phyloP scores from a whole-genome alignment of 768 basidiomycete genomes.

The Imleria badia region DNA sequence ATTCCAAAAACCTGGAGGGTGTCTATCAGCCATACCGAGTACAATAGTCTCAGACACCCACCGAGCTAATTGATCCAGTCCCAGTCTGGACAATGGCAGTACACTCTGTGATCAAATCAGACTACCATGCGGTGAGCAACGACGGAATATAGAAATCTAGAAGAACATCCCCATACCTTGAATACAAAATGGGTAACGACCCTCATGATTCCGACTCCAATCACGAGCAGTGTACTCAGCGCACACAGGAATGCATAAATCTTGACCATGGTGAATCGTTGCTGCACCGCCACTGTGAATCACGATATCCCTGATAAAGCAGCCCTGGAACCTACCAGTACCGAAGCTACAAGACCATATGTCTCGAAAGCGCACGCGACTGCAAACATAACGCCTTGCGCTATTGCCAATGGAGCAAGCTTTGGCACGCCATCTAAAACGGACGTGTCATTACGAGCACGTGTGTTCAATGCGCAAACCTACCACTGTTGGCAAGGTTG shows the following conservation, averaged over 20 bases:
- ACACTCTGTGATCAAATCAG: conserved; percentile 60
- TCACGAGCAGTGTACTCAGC: conserved; percentile 46
- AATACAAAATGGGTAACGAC: conserved; percentile 63
- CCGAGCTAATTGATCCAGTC: conserved; percentile 34
- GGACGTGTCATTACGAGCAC: not conserved
- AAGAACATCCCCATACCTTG: conserved; percentile 47
- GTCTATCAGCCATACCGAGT: conserved; percentile 13
- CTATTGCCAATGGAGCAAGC: conserved; percentile 55
- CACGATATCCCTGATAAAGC: not conserved
- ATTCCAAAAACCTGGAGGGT: conserved; percentile 46
- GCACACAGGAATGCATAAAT: conserved; percentile 55
- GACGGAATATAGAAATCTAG: not conserved
- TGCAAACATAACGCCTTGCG: conserved; percentile 59
- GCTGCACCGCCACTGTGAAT: conserved; percentile 35
- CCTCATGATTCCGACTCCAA: conserved; percentile 53
- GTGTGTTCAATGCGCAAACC: conserved; percentile 20
- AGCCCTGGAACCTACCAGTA: conserved; percentile 40
- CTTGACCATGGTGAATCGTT: conserved; percentile 53
- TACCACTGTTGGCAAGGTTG: conserved; percentile 47
- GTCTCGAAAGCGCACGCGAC: conserved; percentile 49
- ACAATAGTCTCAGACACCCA: conserved; percentile 17
- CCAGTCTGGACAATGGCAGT: conserved; percentile 36
- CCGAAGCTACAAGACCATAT: conserved; percentile 54
- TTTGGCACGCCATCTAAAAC: conserved; percentile 41
- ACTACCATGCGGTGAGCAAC: conserved; percentile 35